A percentile compares a stretch with the other conserved stretches of the same genome.
phyloP scores from a whole-genome alignment of 306 rosid species.

The Cucurbita maxima region DNA sequence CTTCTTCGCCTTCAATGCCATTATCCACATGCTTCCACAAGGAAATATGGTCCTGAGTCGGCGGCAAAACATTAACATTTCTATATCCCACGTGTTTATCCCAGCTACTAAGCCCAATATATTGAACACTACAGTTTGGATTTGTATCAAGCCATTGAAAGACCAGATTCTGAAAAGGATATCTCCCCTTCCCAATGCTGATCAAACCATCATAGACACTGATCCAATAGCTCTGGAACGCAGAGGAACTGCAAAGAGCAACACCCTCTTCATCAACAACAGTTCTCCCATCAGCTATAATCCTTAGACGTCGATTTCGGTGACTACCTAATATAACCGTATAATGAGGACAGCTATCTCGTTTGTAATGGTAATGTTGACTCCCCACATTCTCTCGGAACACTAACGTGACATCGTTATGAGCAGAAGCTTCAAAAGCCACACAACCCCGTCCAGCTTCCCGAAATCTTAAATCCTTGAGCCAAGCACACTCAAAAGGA shows the following conservation, averaged over 20 bases:
- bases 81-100: constrained; percentile 86
- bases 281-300: constrained; percentile 67
- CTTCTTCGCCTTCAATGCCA: constrained; percentile 36
- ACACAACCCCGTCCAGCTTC: constrained; percentile 94
- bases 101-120: constrained; percentile 95
- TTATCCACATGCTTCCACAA: constrained; percentile 46
- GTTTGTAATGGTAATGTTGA: constrained; percentile 81
- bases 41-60: constrained; percentile 38
- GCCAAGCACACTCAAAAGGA: constrained; percentile 92
- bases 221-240: constrained; percentile 86
- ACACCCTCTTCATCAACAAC: constrained; percentile 71
- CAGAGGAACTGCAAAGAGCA: constrained; percentile 69
- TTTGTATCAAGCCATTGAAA: constrained; percentile 79
- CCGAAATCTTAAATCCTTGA: constrained; percentile 59
- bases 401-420: constrained; percentile 78
- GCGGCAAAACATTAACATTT: constrained; percentile 63
- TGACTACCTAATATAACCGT: constrained; percentile 89
- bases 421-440: constrained; percentile 82
- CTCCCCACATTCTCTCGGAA: constrained; percentile 85
- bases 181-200: constrained; percentile 66
- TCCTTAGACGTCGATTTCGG: constrained; percentile 56
- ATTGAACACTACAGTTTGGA: constrained; percentile 66
- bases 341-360: constrained; percentile 81
- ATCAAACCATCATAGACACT: constrained; percentile 83
- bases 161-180: constrained; percentile 75